Evolutionary conservation across 1,284 basidiomycete species (phyloP), one percentile per base, ranked within the genome.

Genomic region (Coniferiporia sulphurascens): DNA sequence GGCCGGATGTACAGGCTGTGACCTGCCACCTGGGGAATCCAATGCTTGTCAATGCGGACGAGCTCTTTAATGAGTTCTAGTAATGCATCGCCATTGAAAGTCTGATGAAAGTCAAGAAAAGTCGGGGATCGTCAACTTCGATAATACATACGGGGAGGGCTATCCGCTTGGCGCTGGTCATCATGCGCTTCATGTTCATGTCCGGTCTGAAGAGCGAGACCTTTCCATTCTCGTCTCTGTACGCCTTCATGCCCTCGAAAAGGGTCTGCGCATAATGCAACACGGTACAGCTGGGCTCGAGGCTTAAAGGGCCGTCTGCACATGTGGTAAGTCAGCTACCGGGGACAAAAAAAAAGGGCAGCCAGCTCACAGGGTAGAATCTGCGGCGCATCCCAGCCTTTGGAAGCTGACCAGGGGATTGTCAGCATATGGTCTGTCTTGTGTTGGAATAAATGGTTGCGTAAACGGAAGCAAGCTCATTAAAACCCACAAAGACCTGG

Each of bases 211-310:
- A 99, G 62, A 99, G 75, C 12, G 92, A 86, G 12, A 97, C 83
- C 54, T 83, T 85, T 21, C 91, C 95, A 51, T 87, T 78, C 54
- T 84, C 76, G 65, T 91, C 87, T 59, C 88, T 81, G 77, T 98
- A 99, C 0, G 95, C 96, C 72, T 99, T 99, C 83, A 98, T 85
- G 22, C 96, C 96, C 72, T 99, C 96, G 68, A 99, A 99, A 57
- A 92, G 70, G 34, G 85, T 83, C 67, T 91, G 89, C 0, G 95
- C 95, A 74, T 99, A 99, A 74, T 99, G 96, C 64, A 99, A 81
- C 36, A 97, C 93, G 62, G 91, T 92, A 10, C 85, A 82, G 62
- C 90, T 89, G 7, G 96, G 96, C 61, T 91, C 86, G 19, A 98
- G 77, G 27, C 74, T 69, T 27, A 98, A 74, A 12, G 90, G 84